Evolutionary conservation across 257 asterid genomes (phyloP), one percentile per base, ranked within the genome.

Genomic region (Cruciata laevipes): DNA sequence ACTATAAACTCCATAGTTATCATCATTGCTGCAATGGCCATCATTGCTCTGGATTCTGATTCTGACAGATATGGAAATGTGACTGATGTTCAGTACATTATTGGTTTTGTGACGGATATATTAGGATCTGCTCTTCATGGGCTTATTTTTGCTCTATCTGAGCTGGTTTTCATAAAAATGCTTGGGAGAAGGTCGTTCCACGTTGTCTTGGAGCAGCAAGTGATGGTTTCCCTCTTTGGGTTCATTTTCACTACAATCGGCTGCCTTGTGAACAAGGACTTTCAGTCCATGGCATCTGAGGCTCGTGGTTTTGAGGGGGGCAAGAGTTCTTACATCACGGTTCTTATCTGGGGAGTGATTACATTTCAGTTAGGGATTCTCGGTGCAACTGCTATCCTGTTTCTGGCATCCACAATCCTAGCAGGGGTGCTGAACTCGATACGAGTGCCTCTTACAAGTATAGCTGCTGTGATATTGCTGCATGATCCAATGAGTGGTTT

Each of bases 401-500:
- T 89, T 64, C 70, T 92, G 25, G 87, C 97, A 0, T 87, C 96
- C 2, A 92, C 98, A 5, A 97, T 92, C 69, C 63, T 92, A 16
- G 97, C 98, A 0, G 97, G 98, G 3, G 91, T 92, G 9, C 95
- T 92, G n/a, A 92, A 92, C 63, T 79, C 98, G 0, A 79, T 89
- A 65, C 80, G 98, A 77, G 97, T 92, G 20, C 97, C 98, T 0
- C 56, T 92, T 17, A 92, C 97, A 14, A 83, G 91, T 72, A 74
- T 92, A 64, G 96, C 97, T 1, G 98, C 96, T 1, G 95, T 92
- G 24, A 63, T 79, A 47, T 59, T 89, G 58, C 59, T 87, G 78
- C 68, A 81, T 3, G 98, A 89, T 44, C 96, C 97, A 3, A 89
- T 89, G 98, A 92, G 96, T 23, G 96, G 98, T 57, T 87, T 92